Evolutionary conservation across 2,329 filamentous ascomycete species (phyloP).

Genomic region (Gnomoniopsis smithogilvyi): DNA sequence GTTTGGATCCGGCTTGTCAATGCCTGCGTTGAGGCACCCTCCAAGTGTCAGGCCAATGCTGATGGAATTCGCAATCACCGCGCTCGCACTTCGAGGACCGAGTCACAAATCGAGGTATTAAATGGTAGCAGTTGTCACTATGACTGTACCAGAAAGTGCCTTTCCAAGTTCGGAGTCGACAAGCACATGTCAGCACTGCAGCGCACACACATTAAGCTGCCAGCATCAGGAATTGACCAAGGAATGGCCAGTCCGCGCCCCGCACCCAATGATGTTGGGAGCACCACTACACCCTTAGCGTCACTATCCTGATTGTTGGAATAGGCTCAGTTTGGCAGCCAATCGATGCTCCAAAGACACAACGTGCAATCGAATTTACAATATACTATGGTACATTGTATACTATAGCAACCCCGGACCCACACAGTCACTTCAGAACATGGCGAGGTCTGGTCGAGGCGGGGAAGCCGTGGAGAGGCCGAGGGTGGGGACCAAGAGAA

Average conservation of each 20-base stretch:
- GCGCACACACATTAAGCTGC: neutral
- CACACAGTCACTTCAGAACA: neutral
- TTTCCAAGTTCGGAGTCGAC: neutral
- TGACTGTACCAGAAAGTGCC: constrained; percentile 7
- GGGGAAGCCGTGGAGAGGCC: neutral
- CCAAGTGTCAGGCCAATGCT: neutral
- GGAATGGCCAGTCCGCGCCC: neutral
- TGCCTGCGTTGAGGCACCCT: neutral
- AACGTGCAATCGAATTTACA: neutral
- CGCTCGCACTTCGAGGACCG: neutral
- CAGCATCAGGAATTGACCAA: neutral
- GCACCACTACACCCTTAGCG: no score
- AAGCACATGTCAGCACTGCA: constrained; percentile 3
- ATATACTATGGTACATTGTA: neutral
- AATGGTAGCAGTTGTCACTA: neutral
- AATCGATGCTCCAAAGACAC: neutral
- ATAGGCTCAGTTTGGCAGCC: neutral
- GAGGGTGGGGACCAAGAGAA: no score
- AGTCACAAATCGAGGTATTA: neutral
- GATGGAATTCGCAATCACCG: neutral
- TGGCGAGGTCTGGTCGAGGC: neutral
- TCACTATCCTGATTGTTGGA: neutral
- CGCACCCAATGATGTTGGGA: neutral
- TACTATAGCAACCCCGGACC: neutral
- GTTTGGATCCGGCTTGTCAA: no score